Evolutionary conservation across 2,329 filamentous ascomycete genomes (phyloP).

Genomic region (Apiospora sp.): DNA sequence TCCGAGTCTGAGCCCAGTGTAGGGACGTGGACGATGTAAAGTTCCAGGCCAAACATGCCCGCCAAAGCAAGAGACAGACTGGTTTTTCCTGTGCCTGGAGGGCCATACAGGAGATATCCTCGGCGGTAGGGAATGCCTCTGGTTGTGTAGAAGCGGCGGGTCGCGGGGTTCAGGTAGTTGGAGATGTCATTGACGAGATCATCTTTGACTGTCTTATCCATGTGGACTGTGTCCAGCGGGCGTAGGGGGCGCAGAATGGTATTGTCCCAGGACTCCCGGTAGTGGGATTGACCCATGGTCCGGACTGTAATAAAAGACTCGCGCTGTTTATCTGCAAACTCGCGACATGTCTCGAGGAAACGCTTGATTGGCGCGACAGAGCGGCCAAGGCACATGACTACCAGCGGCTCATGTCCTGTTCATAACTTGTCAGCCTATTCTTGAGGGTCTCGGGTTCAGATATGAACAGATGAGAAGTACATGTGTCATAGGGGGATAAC

Average conservation of each 20-base stretch:
- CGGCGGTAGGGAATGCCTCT: conserved; percentile 78
- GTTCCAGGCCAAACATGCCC: conserved; percentile 74
- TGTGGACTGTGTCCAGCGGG: conserved; percentile 46
- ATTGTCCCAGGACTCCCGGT: conserved; percentile 44
- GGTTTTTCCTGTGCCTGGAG: conserved; percentile 78
- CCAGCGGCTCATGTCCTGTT: conserved; percentile 42
- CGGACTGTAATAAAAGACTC: conserved; percentile 47
- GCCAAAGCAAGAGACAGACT: conserved; percentile 79
- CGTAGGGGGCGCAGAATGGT: conserved; percentile 45
- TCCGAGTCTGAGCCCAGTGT: conserved; percentile 38
- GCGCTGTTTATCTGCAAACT: conserved; percentile 45
- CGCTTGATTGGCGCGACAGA: conserved; percentile 42
- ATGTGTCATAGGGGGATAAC: not conserved
- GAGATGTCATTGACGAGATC: conserved; percentile 73
- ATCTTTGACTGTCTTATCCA: conserved; percentile 58
- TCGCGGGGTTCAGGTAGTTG: conserved; percentile 67
- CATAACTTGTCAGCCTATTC: not conserved
- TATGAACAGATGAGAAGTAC: not conserved
- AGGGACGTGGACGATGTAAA: conserved; percentile 76
- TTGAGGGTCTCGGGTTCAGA: not conserved
- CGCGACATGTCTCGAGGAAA: conserved; percentile 41
- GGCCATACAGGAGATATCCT: conserved; percentile 76
- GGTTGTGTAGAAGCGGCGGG: conserved; percentile 72
- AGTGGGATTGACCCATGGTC: conserved; percentile 38
- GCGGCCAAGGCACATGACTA: conserved; percentile 49